A percentile compares a stretch with the other conserved stretches of the same genome.
phyloP scores from a whole-genome alignment of 805 yeast species.

The Candida awuae region DNA sequence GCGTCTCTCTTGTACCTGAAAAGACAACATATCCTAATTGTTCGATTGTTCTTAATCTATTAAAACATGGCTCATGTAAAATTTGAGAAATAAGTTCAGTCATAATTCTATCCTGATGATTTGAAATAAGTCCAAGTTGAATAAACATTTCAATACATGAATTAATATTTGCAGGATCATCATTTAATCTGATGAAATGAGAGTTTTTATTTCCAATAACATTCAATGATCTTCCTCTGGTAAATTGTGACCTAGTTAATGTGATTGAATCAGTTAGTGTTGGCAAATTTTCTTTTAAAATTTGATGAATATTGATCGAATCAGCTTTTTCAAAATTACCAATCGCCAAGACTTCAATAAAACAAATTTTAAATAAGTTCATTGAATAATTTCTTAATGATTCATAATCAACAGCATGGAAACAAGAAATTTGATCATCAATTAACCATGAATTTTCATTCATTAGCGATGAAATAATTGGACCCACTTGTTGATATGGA shows the following conservation, averaged over 20 bases:
- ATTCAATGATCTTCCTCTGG: constrained; percentile 35
- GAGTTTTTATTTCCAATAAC: constrained; percentile 33
- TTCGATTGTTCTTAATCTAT: constrained; percentile 84
- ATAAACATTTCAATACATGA: constrained; percentile 75
- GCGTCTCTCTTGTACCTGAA: constrained; percentile 58
- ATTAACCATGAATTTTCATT: constrained; percentile 64
- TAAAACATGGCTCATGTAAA: constrained; percentile 80
- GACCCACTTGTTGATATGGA: constrained; percentile 73
- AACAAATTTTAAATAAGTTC: constrained; percentile 49
- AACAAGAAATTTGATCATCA: constrained; percentile 49
- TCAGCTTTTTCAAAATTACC: constrained; percentile 61
- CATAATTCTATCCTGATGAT: constrained; percentile 38
- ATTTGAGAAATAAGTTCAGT: constrained; percentile 66
- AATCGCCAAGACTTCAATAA: constrained; percentile 61
- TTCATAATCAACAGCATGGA: constrained; percentile 41
- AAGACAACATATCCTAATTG: constrained; percentile 94
- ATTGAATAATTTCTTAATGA: constrained; percentile 36
- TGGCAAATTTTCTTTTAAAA: constrained; percentile 29
- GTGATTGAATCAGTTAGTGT: constrained; percentile 25
- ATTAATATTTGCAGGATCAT: constrained; percentile 67
- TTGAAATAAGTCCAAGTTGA: constrained; percentile 50
- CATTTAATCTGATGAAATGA: constrained; percentile 43
- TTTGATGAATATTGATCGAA: constrained; percentile 42
- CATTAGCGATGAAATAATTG: constrained; percentile 52
- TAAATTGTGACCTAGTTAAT: constrained; percentile 36